These are phyloP conservation scores for Yamadazyma phyllophila DNA, from an alignment of 805 yeast genomes.

Conservation along the genomic window DNA sequence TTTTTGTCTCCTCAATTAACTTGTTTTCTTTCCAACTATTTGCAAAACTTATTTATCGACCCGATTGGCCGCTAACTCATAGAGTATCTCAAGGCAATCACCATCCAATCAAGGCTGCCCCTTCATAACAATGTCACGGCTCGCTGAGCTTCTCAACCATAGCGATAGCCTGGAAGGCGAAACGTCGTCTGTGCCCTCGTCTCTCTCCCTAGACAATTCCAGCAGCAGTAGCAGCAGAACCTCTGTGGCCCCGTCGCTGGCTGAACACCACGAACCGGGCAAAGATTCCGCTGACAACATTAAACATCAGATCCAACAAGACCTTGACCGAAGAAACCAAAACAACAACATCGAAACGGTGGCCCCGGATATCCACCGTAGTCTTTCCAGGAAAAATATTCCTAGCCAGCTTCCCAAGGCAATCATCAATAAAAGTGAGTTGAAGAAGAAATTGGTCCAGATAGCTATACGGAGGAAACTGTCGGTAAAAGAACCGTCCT, in stretches of 20 bases:
- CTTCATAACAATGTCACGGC: conserved; percentile 4
- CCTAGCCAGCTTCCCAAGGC: conserved; percentile 12
- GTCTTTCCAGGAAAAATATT: neutral
- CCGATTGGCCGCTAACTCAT: too few species aligned
- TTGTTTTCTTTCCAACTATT: neutral
- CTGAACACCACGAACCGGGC: conserved; percentile 2
- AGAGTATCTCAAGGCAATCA: neutral
- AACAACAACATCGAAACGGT: neutral
- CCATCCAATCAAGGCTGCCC: neutral
- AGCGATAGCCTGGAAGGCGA: conserved; percentile 10
- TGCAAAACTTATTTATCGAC: too few species aligned
- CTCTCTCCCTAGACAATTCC: conserved; percentile 4
- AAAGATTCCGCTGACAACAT: conserved; percentile 10
- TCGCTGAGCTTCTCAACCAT: conserved; percentile 7
- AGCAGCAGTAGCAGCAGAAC: conserved; percentile 3
- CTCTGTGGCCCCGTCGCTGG: neutral
- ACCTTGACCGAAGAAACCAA: conserved; percentile 3
- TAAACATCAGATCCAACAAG: conserved; percentile 9
- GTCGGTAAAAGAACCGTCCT: conserved; percentile 8
- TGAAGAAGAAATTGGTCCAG: conserved; percentile 21
- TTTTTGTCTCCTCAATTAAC: neutral
- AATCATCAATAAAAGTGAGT: conserved; percentile 10
- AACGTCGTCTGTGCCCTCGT: conserved; percentile 6
- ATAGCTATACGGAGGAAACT: conserved; percentile 36
- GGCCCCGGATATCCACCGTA: neutral